Percentiles rank a stretch among this genome's conserved stretches.
Evolutionary conservation across 768 basidiomycete genomes (phyloP).

Genomic region (Psilocybe azurescens): DNA sequence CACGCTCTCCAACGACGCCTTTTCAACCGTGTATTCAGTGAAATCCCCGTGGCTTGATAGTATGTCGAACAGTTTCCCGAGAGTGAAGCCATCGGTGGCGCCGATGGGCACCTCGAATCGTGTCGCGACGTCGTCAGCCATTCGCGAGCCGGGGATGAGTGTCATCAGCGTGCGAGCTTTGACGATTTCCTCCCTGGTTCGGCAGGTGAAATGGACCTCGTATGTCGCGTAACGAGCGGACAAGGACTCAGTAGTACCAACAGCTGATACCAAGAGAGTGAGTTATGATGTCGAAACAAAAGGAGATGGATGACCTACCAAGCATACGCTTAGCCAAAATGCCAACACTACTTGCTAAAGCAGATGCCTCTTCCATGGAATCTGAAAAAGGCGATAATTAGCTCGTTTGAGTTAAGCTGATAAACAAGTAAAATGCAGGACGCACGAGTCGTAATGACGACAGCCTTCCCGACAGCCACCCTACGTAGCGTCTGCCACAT

Average conservation of each 20-base stretch:
- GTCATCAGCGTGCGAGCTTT: conserved; percentile 67
- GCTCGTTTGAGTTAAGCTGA: not conserved
- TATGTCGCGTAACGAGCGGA: conserved; percentile 74
- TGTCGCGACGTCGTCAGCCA: conserved; percentile 77
- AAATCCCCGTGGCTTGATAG: conserved; percentile 59
- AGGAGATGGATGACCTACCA: conserved; percentile 43
- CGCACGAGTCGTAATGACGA: conserved; percentile 75
- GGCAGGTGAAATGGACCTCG: conserved; percentile 77
- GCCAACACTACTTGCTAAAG: conserved; percentile 76
- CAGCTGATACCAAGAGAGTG: conserved; percentile 42
- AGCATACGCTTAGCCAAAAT: conserved; percentile 76
- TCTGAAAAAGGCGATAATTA: conserved; percentile 40
- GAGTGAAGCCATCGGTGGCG: conserved; percentile 44
- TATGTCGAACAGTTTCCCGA: conserved; percentile 61
- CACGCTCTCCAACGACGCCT: conserved; percentile 69
- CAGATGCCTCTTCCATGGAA: conserved; percentile 87
- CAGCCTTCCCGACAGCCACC: conserved; percentile 70
- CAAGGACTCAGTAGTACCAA: conserved; percentile 69
- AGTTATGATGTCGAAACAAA: not conserved
- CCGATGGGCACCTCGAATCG: conserved; percentile 73
- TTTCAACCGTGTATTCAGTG: conserved; percentile 72
- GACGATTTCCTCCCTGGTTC: conserved; percentile 61
- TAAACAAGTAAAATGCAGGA: conserved; percentile 11
- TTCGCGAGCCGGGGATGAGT: conserved; percentile 60
- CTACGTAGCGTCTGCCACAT: conserved; percentile 79